Conservation (phyloP, 192 early-diverging fungal genomes). For the Phycomyces nitens region DNA sequence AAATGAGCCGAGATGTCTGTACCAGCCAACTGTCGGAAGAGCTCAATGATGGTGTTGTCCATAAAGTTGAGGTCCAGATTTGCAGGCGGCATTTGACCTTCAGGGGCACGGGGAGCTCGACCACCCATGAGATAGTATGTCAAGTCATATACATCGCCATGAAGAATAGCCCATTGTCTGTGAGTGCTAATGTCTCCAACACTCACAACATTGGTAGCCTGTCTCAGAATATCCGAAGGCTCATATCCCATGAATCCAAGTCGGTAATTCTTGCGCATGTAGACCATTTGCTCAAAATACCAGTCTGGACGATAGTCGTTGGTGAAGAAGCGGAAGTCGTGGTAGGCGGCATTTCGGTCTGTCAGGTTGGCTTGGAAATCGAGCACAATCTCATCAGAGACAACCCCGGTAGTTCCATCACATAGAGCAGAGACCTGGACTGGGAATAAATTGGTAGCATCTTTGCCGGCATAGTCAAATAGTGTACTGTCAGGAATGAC, state of each 20-base stretch:
- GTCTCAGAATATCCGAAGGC: conserved; percentile 52
- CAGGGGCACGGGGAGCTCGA: conserved; percentile 40
- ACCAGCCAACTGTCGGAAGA: conserved; percentile 65
- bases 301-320: conserved; percentile 66
- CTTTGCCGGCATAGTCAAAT: conserved; percentile 50
- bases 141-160: conserved; percentile 73
- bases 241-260: conserved; percentile 69
- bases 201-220: conserved; percentile 43
- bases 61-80: conserved; percentile 59
- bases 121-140: conserved; percentile 64
- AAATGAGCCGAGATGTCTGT: conserved; percentile 63
- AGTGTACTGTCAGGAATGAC: conserved; percentile 36
- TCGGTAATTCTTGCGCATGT: conserved; percentile 58
- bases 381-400: conserved; percentile 49
- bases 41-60: conserved; percentile 53
- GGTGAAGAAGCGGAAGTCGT: conserved; percentile 73
- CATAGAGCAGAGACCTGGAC: conserved; percentile 69
- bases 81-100: conserved; percentile 37
- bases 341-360: conserved; percentile 54
- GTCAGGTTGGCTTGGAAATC: conserved; percentile 49
- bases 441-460: conserved; percentile 68
- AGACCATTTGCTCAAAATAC: conserved; percentile 64
- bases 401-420: conserved; percentile 50
- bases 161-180: conserved; percentile 59
- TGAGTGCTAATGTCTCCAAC: conserved; percentile 39